Percentiles rank a stretch among this genome's conserved stretches.
Conservation (phyloP, 1,139 yeast genomes). For the Hanseniaspora sp. region DNA sequence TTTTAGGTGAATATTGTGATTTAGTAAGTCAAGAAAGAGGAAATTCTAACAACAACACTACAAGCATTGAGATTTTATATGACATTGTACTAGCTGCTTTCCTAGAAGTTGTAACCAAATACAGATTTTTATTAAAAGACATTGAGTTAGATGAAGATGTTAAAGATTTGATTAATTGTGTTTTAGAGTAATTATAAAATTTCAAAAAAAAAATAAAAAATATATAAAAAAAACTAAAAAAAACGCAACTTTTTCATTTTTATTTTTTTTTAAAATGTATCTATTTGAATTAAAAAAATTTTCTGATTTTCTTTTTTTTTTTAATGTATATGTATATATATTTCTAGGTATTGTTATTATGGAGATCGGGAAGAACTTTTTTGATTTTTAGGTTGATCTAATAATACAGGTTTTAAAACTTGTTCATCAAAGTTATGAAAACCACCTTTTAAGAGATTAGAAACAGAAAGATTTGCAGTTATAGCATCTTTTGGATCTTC, state of each 20-base stretch:
- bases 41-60: conserved; percentile 25
- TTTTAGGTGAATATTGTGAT: conserved; percentile 39
- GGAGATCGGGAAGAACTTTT: conserved; percentile 14
- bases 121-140: conserved; percentile 52
- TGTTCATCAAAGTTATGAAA: conserved; percentile 87
- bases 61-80: conserved; percentile 43
- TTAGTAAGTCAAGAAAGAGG: conserved; percentile 21
- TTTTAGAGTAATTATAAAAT: conserved; percentile 40
- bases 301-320: not conserved
- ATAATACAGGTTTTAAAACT: conserved; percentile 86
- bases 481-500: conserved; percentile 18
- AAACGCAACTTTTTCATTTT: too few species aligned
- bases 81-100: conserved; percentile 55
- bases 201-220: not conserved
- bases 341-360: too few species aligned
- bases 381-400: conserved; percentile 39
- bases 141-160: conserved; percentile 51
- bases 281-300: not conserved
- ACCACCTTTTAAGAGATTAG: conserved; percentile 38
- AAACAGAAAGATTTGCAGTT: conserved; percentile 7
- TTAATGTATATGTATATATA: too few species aligned
- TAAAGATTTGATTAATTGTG: conserved; percentile 59
- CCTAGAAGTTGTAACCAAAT: conserved; percentile 51
- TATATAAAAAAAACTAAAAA: not conserved
- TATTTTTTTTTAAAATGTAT: not conserved